These are phyloP conservation scores for Ustilago sp. DNA, from an alignment of 1,284 basidiomycete species.

Conservation along the genomic window DNA sequence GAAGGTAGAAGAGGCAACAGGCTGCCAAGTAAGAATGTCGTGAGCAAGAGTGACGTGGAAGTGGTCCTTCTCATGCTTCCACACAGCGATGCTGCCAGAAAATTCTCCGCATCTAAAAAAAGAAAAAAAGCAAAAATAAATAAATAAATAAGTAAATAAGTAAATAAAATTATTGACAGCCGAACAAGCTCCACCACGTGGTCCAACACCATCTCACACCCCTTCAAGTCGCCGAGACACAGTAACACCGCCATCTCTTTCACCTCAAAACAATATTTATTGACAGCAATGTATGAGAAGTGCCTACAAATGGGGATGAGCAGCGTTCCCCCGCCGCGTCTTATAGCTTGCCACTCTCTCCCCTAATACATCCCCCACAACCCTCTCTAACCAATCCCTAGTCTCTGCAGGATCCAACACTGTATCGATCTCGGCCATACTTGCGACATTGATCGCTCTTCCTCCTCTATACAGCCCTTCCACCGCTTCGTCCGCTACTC, in stretches of 20 bases:
- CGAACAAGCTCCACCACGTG: not conserved
- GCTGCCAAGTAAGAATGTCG: not conserved
- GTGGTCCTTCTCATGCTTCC: not conserved
- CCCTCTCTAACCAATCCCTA: slow-evolving; percentile 37
- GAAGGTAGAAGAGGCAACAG: not conserved
- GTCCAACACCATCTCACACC: not conserved
- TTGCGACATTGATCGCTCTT: slow-evolving; percentile 45
- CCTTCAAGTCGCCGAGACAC: too few relatives aligned
- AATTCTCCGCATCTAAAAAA: slow-evolving; percentile 3
- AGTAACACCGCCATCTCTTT: too few relatives aligned
- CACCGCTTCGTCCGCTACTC: slow-evolving; percentile 28
- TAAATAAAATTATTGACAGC: not conserved
- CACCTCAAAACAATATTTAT: too few relatives aligned
- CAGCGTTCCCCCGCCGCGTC: slow-evolving; percentile 2
- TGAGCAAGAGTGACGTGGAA: slow-evolving; percentile 29
- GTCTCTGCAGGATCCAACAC: slow-evolving; percentile 59
- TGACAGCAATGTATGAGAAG: not conserved
- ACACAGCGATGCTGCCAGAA: slow-evolving; percentile 7
- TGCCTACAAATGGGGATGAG: slow-evolving; percentile 20
- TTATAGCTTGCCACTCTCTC: slow-evolving; percentile 25
- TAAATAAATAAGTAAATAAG: not conserved
- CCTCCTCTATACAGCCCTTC: slow-evolving; percentile 46
- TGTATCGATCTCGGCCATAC: slow-evolving; percentile 51
- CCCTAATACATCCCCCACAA: slow-evolving; percentile 20
- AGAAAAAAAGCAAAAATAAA: not conserved